Base-by-base conservation (phyloP, 2,329 filamentous ascomycete genomes). In the Fusarium camptoceras region DNA sequence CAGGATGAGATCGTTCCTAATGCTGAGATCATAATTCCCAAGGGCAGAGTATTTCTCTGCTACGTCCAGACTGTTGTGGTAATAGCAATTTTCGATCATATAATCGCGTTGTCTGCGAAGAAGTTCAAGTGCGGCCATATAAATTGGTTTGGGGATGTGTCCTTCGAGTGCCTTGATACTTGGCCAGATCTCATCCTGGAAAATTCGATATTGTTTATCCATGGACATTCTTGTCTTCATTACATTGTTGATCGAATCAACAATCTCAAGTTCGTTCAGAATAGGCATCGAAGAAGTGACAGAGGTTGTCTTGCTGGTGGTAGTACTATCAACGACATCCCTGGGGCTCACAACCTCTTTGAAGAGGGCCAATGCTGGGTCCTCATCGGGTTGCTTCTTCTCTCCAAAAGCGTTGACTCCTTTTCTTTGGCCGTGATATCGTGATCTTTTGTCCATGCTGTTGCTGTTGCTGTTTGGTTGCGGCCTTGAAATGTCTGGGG, bases 281-380 rank as follows among this genome's bases (percentile, higher is more conserved):
- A 68, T 51, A 20, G 68, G 28, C 27, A 41, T 55, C 27, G 68
- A 15, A 8, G 18, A 28, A 20, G 27, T 27, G 46, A 24, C 41
- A 16, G 28, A 43, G 24, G 48, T 48, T n/a, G 48, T 46, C 14
- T 20, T 47, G 30, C 31, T 47, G 43, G 31, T 15, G 20, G 49
- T 42, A 16, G 72, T 43, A 28, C 46, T n/a, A n/a, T n/a, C 34
- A 18, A 11, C 34, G 20, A n/a, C 25, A 41, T 61, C 39, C 22
- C 39, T 47, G 16, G 47, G 72, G 16, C 71, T 75, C 53, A 80
- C 77, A n/a, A 80, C 78, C 15, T 80, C 77, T 47, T 80, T 78
- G 75, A 81, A 81, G 18, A 80, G 63, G 2, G 76, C 78, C 39
- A 80, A 44, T 27, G 78, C 76, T 7, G 76, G 61, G 11, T 76